Base-by-base conservation (phyloP, 805 yeast genomes). In the Cyberlindnera lachancei region DNA sequence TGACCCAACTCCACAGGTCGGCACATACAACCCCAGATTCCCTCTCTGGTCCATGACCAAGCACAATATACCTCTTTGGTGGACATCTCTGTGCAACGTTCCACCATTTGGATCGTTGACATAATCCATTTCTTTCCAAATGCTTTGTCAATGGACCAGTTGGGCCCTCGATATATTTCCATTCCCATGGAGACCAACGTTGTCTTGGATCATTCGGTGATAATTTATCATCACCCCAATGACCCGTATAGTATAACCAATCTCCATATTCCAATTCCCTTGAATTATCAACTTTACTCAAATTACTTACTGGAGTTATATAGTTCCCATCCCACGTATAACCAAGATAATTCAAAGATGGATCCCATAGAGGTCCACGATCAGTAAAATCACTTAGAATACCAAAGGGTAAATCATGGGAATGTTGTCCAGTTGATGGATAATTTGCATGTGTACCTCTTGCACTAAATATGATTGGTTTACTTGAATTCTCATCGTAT, bases 401-500 rank as follows among this genome's bases (percentile, higher is more conserved):
- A 32, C 84, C 80, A 60, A 85, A 88, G 1, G 98, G 98, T 29
- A 88, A 68, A 56, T 90, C 98, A 54, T 88, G 97, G 0, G 95
- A 78, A 53, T 90, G 95, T 51, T 88, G 95, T 0, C 98, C 98
- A 0, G 82, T 88, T n/a, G 92, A 73, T 1, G 92, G 94, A 53
- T 90, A 90, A 56, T 92, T 90, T 14, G 97, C 97, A 59, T 90
- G 98, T 0, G 98, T 90, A 1, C 98, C 98, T 41, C 96, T 67
- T 0, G 96, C 96, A 15, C 92, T 74, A 55, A 83, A 92, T 1
- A 92, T 71, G 15, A 87, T 68, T 0, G 97, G 96, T 44, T 82
- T 66, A 10, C 29, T 40, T 6, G 32, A 26, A 30, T 50, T 48
- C 6, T 11, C n/a, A 29, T 52, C 56, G 12, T 41, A 42, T 28